Percentiles rank a stretch among this genome's conserved stretches.
phyloP scores from a whole-genome alignment of 306 rosid genomes.

The Coriaria nepalensis region DNA sequence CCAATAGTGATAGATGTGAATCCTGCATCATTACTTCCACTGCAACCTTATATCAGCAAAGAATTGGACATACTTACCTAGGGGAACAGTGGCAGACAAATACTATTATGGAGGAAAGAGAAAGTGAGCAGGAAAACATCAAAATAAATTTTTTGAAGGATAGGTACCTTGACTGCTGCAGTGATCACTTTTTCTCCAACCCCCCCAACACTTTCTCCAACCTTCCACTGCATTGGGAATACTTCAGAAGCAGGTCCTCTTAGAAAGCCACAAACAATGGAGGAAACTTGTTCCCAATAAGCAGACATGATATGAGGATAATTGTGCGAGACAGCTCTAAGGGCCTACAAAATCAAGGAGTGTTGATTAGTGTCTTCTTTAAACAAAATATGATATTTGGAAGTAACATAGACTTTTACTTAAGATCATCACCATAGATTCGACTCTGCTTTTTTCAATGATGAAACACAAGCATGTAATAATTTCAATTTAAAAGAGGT shows the following conservation, averaged over 20 bases:
- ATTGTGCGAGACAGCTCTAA: slow-evolving; percentile 72
- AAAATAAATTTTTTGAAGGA: neutral
- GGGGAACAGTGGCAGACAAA: slow-evolving; percentile 1
- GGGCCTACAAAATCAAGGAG: slow-evolving; percentile 47
- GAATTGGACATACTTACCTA: too few species aligned
- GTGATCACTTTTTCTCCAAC: slow-evolving; percentile 53
- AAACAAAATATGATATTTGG: too few species aligned
- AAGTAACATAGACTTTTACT: too few species aligned
- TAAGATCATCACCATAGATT: too few species aligned
- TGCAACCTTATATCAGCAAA: too few species aligned
- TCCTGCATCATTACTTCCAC: too few species aligned
- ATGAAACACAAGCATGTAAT: too few species aligned
- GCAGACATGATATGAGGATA: slow-evolving; percentile 55
- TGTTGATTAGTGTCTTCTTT: neutral
- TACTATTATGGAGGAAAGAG: neutral
- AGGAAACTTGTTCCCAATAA: slow-evolving; percentile 66
- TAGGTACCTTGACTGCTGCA: slow-evolving; percentile 67
- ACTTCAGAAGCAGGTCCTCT: slow-evolving; percentile 36
- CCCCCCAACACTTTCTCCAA: slow-evolving; percentile 24
- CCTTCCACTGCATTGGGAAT: slow-evolving; percentile 39
- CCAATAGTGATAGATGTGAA: too few species aligned
- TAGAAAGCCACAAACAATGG: slow-evolving; percentile 37
- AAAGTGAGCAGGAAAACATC: too few species aligned
- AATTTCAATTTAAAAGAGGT: too few species aligned
- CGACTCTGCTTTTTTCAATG: too few species aligned